These are phyloP conservation scores for Fonsecaea pedrosoi DNA, from an alignment of 2,329 filamentous ascomycete genomes.

Conservation along the genomic window DNA sequence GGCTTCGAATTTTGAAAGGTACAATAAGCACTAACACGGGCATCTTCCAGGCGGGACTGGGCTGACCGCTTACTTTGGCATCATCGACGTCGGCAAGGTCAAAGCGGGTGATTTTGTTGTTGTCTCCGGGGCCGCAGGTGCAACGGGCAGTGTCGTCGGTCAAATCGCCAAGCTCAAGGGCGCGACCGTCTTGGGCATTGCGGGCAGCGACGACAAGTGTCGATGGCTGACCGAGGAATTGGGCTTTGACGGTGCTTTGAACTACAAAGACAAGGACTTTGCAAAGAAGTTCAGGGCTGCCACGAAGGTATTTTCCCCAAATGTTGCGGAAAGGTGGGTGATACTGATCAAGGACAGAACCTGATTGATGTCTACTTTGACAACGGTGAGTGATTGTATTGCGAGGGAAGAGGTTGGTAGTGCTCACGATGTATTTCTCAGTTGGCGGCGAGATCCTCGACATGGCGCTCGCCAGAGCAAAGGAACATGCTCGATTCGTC, in stretches of 20 bases:
- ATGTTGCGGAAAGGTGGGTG: not conserved
- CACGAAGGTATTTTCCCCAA: slow-evolving; percentile 54
- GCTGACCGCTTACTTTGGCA: slow-evolving; percentile 77
- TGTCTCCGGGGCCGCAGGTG: slow-evolving; percentile 75
- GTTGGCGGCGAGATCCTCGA: slow-evolving; percentile 75
- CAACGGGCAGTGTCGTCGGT: slow-evolving; percentile 76
- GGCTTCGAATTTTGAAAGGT: not conserved
- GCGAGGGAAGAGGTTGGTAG: not conserved
- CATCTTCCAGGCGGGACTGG: slow-evolving; percentile 65
- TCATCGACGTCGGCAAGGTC: slow-evolving; percentile 71
- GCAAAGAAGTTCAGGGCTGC: slow-evolving; percentile 65
- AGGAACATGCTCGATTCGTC: slow-evolving; percentile 68
- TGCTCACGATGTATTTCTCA: slow-evolving; percentile 1
- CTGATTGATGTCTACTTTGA: slow-evolving; percentile 74
- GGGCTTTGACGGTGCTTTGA: slow-evolving; percentile 71
- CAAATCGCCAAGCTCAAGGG: slow-evolving; percentile 80
- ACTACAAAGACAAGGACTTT: slow-evolving; percentile 72
- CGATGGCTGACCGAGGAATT: slow-evolving; percentile 68
- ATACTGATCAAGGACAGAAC: slow-evolving; percentile 43
- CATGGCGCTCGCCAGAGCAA: slow-evolving; percentile 68
- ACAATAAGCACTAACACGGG: not conserved
- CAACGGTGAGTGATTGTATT: slow-evolving; percentile 52
- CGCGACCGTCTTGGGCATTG: slow-evolving; percentile 68
- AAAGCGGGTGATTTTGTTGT: slow-evolving; percentile 76
- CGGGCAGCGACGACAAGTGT: slow-evolving; percentile 71